A percentile compares a stretch with the other conserved stretches of the same genome.
Evolutionary conservation across 108 stramenopile species (phyloP).

Genomic region (Aureococcus anophagefferens): DNA sequence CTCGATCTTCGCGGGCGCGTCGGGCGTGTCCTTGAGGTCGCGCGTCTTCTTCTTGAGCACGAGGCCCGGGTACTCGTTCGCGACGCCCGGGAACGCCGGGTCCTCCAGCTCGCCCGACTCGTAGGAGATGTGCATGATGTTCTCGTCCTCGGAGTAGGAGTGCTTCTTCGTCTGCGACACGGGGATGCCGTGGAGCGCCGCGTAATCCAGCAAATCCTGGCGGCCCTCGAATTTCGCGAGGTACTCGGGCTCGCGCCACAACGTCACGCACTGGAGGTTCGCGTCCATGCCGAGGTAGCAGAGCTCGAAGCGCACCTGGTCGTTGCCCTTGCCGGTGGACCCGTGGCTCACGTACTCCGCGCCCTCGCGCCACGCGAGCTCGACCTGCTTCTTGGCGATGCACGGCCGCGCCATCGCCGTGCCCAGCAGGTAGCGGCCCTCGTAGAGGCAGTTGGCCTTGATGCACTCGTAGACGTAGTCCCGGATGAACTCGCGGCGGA

Average conservation of each 20-base stretch:
- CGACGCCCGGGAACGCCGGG: conserved; percentile 18
- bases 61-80: conserved; percentile 15
- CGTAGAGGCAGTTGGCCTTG: conserved; percentile 90
- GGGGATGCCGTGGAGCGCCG: conserved; percentile 85
- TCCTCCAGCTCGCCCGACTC: conserved; percentile 86
- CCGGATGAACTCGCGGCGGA: conserved; percentile 87
- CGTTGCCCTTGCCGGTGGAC: conserved; percentile 99
- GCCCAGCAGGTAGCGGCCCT: conserved; percentile 79
- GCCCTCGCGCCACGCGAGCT: conserved; percentile 83
- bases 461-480: conserved; percentile 89
- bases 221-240: conserved; percentile 87
- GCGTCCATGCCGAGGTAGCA: conserved; percentile 92
- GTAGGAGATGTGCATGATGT: conserved; percentile 95
- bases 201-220: conserved; percentile 86
- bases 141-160: conserved; percentile 96
- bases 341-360: conserved; percentile 87
- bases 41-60: conserved; percentile 65
- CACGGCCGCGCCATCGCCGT: conserved; percentile 95
- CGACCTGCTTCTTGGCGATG: conserved; percentile 96
- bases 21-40: conserved; percentile 78
- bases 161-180: conserved; percentile 89
- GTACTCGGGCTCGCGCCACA: conserved; percentile 92
- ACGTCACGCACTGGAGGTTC: conserved; percentile 85
- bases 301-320: conserved; percentile 99
- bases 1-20: conserved; percentile 54